Evolutionary conservation across 306 rosid species (phyloP).

Genomic region (Cucurbita pepo): DNA sequence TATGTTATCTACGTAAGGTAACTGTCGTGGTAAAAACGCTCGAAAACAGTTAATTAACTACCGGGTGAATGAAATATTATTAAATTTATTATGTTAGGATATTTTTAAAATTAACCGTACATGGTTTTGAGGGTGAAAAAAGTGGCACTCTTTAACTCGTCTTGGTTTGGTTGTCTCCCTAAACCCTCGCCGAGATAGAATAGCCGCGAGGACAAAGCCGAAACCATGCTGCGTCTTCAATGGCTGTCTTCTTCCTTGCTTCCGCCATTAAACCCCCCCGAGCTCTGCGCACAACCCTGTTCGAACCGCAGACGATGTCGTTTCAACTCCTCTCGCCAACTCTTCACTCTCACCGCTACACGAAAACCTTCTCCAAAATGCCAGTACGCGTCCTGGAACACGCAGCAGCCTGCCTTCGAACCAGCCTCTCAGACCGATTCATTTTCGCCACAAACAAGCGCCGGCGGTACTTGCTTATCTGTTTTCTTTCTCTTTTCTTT

Average conservation of each 20-base stretch:
- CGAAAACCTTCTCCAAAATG: constrained; percentile 33
- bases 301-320: neutral
- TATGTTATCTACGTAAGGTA: too few relatives aligned
- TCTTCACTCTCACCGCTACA: neutral
- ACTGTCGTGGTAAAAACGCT: too few relatives aligned
- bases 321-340: constrained; percentile 15
- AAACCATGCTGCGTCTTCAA: constrained; percentile 2
- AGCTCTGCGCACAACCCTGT: neutral
- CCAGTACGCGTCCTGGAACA: constrained; percentile 36
- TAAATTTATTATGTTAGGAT: too few relatives aligned
- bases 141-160: neutral
- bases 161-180: neutral
- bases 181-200: neutral
- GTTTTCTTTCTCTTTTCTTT: neutral
- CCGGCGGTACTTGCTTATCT: constrained; percentile 24
- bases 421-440: constrained; percentile 7
- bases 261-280: neutral
- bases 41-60: too few relatives aligned
- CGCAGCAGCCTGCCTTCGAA: constrained; percentile 23
- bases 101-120: neutral
- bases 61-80: too few relatives aligned
- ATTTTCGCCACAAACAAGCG: constrained; percentile 7
- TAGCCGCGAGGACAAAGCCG: neutral
- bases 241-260: neutral
- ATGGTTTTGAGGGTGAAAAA: neutral